Evolutionary conservation across 2,329 filamentous ascomycete species (phyloP).

Genomic region (Talaromyces sp.): DNA sequence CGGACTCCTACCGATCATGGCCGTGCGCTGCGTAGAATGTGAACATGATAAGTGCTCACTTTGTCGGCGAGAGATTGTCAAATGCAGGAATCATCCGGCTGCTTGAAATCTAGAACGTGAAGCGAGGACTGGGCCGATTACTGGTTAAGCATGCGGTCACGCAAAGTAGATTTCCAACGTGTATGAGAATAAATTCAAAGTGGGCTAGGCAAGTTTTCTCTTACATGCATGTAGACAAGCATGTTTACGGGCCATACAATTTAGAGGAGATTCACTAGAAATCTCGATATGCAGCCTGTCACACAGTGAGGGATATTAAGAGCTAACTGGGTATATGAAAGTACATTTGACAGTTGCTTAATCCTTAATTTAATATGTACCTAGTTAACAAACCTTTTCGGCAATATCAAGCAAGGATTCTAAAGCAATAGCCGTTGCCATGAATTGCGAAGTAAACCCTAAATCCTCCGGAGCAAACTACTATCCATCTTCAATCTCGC

Average conservation of each 20-base stretch:
- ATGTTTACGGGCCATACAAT: neutral
- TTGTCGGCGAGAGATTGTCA: neutral
- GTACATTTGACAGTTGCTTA: neutral
- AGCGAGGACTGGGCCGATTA: neutral
- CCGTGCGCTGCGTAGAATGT: neutral
- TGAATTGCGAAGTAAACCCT: neutral
- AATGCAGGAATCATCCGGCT: neutral
- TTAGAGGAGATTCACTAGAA: neutral
- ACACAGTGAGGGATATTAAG: neutral
- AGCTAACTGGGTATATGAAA: neutral
- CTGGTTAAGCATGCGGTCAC: neutral
- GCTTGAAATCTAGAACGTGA: neutral
- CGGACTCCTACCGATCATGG: neutral
- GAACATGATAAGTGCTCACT: neutral
- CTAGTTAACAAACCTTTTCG: neutral
- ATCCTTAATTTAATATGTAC: neutral
- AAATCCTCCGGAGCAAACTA: neutral
- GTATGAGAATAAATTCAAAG: neutral
- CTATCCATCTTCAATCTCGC: slow-evolving; percentile 2
- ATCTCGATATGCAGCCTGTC: neutral
- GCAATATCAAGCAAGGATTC: neutral
- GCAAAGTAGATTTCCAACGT: neutral
- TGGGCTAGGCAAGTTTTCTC: neutral
- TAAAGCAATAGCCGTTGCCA: neutral
- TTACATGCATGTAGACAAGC: neutral